These are phyloP conservation scores for Mimosa bimucronata DNA, from an alignment of 306 rosid genomes.

Conservation along the genomic window DNA sequence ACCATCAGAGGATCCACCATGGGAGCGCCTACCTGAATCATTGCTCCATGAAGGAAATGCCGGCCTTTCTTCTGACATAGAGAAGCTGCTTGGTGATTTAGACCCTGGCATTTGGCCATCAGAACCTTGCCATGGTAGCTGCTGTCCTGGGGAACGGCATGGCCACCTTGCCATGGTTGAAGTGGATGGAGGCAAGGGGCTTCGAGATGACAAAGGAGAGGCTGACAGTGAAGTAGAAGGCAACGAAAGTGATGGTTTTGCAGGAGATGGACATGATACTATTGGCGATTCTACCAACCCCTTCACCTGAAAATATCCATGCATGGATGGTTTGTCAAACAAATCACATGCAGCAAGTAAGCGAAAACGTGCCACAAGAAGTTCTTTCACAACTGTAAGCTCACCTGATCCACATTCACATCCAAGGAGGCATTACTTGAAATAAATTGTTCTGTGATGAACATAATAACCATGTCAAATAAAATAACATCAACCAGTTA, in stretches of 20 bases:
- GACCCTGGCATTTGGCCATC: constrained; percentile 57
- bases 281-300: constrained; percentile 56
- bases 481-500: constrained; percentile 28
- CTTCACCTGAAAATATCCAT: constrained; percentile 57
- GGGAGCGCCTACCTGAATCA: constrained; percentile 66
- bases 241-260: constrained; percentile 54
- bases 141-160: constrained; percentile 71
- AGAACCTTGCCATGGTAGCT: constrained; percentile 61
- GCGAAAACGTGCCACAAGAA: constrained; percentile 6
- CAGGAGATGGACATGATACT: constrained; percentile 59
- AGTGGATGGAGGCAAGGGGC: constrained; percentile 57
- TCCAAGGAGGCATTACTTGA: constrained; percentile 70
- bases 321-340: constrained; percentile 18
- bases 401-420: constrained; percentile 73
- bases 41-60: constrained; percentile 69
- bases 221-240: constrained; percentile 70
- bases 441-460: constrained; percentile 67
- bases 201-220: constrained; percentile 71
- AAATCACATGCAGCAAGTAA: constrained; percentile 17
- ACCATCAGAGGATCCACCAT: constrained; percentile 87
- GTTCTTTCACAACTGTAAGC: constrained; percentile 31
- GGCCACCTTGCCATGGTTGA: constrained; percentile 63
- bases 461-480: constrained; percentile 38
- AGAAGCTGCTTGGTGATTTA: constrained; percentile 67
- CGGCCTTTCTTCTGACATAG: constrained; percentile 70